These are phyloP conservation scores for Lactarius pseudohatsudake DNA, from an alignment of 768 basidiomycete species.

Conservation along the genomic window DNA sequence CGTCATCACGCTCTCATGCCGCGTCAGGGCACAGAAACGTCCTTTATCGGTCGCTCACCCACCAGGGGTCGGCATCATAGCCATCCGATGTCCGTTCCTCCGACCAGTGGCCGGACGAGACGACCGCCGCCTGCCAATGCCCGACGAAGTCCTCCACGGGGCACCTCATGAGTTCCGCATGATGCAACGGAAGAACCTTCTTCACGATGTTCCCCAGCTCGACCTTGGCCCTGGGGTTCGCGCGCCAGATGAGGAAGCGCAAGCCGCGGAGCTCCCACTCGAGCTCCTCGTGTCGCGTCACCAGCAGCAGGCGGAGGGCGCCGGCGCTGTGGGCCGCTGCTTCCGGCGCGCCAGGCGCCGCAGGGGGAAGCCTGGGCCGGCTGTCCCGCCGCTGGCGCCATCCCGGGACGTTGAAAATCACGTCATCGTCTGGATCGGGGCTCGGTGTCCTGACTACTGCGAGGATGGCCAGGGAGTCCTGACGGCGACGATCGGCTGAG, in stretches of 20 bases:
- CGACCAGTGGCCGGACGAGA: neutral
- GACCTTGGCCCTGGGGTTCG: conserved; percentile 6
- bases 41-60: neutral
- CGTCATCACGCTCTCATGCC: neutral
- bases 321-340: neutral
- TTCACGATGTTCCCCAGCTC: conserved; percentile 15
- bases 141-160: conserved; percentile 19
- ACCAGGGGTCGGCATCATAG: neutral
- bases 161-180: conserved; percentile 20
- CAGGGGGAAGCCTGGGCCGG: neutral
- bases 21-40: neutral
- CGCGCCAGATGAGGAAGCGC: conserved; percentile 20
- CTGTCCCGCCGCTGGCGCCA: conserved; percentile 13
- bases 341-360: neutral
- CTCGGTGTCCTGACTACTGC: neutral
- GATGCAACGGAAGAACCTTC: conserved; percentile 12
- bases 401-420: conserved; percentile 23
- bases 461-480: conserved; percentile 12
- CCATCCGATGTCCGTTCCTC: neutral
- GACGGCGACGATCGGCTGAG: neutral
- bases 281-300: conserved; percentile 19
- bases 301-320: conserved; percentile 12
- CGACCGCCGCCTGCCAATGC: conserved; percentile 19
- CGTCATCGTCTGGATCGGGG: conserved; percentile 13
- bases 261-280: conserved; percentile 18